Percentiles rank a stretch among this genome's conserved stretches.
Evolutionary conservation across 441 rosid genomes (phyloP).

Genomic region (Populus hybrid): DNA sequence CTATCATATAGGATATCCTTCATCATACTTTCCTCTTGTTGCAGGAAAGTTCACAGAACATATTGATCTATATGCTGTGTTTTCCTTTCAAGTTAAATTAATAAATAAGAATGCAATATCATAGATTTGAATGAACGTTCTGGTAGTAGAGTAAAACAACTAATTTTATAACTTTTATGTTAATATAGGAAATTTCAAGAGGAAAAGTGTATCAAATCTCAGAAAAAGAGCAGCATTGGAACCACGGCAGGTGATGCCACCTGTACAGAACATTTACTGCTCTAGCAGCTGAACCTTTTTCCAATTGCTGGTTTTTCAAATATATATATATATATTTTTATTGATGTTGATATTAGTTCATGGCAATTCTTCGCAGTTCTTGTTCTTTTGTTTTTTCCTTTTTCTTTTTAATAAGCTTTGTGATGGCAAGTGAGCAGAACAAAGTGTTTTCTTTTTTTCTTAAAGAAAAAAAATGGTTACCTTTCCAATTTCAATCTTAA

Average conservation of each 20-base stretch:
- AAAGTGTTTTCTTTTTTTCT: too few relatives aligned
- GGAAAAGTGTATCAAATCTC: slow-evolving; percentile 18
- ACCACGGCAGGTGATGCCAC: slow-evolving; percentile 32
- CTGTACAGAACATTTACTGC: neutral
- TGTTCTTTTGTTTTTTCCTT: too few relatives aligned
- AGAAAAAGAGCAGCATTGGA: slow-evolving; percentile 22
- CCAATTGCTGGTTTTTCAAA: neutral
- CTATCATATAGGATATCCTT: neutral
- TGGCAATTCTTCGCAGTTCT: too few relatives aligned
- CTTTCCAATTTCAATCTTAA: too few relatives aligned
- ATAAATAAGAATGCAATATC: neutral
- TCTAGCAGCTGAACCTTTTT: neutral
- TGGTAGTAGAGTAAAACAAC: slow-evolving; percentile 1
- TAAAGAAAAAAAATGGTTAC: too few relatives aligned
- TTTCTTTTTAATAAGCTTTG: too few relatives aligned
- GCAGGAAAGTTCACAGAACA: too few relatives aligned
- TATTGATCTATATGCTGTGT: neutral
- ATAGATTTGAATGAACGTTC: neutral
- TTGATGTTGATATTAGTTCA: too few relatives aligned
- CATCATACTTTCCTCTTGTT: too few relatives aligned
- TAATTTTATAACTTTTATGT: slow-evolving; percentile 9
- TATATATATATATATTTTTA: too few relatives aligned
- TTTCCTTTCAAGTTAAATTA: neutral
- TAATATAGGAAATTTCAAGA: slow-evolving; percentile 46
- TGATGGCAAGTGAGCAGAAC: too few relatives aligned